Evolutionary conservation across 108 stramenopile species (phyloP).

Genomic region (Chaetoceros tenuissimus): DNA sequence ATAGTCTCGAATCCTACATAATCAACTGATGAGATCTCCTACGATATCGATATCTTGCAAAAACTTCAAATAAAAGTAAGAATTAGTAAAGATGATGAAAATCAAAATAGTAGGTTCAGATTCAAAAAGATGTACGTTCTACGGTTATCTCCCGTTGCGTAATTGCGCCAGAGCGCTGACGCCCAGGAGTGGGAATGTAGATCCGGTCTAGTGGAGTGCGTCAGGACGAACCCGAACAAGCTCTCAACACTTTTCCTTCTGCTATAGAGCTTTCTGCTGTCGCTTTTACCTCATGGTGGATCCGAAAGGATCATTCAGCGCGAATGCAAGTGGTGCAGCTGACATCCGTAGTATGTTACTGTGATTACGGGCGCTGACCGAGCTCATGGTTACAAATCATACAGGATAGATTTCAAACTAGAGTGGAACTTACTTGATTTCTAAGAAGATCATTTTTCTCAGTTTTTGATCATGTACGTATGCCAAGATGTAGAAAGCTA

Average conservation of each 20-base stretch:
- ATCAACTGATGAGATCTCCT: too few relatives aligned
- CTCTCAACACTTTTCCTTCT: constrained; percentile 32
- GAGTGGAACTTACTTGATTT: too few relatives aligned
- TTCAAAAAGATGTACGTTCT: constrained; percentile 39
- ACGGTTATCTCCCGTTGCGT: constrained; percentile 76
- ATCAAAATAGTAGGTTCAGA: too few relatives aligned
- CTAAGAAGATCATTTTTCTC: too few relatives aligned
- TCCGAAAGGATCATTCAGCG: constrained; percentile 32
- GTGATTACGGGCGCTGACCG: constrained; percentile 55
- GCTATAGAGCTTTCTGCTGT: constrained; percentile 57
- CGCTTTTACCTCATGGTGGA: constrained; percentile 59
- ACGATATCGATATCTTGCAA: too few relatives aligned
- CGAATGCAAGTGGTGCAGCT: constrained; percentile 62
- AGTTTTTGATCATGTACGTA: too few relatives aligned
- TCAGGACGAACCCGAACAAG: constrained; percentile 35
- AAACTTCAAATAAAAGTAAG: too few relatives aligned
- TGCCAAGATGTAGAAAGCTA: too few relatives aligned
- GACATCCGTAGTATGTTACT: constrained; percentile 43
- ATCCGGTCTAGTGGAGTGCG: constrained; percentile 34
- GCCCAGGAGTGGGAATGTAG: constrained; percentile 77
- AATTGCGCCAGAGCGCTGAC: constrained; percentile 60
- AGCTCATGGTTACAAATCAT: constrained; percentile 49
- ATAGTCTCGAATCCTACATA: too few relatives aligned
- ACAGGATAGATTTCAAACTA: too few relatives aligned
- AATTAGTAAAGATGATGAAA: too few relatives aligned